phyloP scores from a whole-genome alignment of 148 eudicot genomes.

The Gaultheria prostrata region DNA sequence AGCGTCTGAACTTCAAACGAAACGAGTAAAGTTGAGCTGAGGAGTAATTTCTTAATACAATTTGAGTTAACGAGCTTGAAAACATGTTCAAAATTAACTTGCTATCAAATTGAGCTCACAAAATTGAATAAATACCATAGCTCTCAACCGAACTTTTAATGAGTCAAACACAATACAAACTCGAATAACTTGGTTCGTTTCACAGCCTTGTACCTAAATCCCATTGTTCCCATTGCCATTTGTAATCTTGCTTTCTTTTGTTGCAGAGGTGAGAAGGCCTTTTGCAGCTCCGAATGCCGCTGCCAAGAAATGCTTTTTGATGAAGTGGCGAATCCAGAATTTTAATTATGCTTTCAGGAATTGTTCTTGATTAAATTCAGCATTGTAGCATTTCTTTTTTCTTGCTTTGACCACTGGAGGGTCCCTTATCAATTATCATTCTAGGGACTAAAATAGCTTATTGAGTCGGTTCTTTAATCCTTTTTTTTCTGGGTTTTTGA shows the following conservation, averaged over 20 bases:
- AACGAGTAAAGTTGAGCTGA: background rate
- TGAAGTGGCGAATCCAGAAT: constrained; percentile 34
- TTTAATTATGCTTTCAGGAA: constrained; percentile 8
- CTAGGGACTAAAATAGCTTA: constrained; percentile 13
- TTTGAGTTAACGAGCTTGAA: background rate
- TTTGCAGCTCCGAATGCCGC: constrained; percentile 86
- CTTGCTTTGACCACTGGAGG: background rate
- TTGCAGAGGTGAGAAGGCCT: constrained; percentile 52
- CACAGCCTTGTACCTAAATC: background rate
- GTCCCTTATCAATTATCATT: background rate
- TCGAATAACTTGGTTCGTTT: background rate
- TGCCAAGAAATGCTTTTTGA: constrained; percentile 73
- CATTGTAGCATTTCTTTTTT: background rate
- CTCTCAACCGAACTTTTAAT: background rate
- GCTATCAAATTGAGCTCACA: too few relatives aligned
- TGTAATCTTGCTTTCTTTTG: background rate
- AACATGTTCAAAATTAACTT: background rate
- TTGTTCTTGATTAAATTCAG: background rate
- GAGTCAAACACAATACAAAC: background rate
- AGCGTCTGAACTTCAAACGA: background rate
- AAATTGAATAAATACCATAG: too few relatives aligned
- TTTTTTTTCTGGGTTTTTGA: background rate
- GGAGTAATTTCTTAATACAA: background rate
- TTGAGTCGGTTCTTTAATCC: background rate
- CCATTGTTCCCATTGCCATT: background rate